Conservation (phyloP, 2,329 filamentous ascomycete species). For the Microdochium paspali region DNA sequence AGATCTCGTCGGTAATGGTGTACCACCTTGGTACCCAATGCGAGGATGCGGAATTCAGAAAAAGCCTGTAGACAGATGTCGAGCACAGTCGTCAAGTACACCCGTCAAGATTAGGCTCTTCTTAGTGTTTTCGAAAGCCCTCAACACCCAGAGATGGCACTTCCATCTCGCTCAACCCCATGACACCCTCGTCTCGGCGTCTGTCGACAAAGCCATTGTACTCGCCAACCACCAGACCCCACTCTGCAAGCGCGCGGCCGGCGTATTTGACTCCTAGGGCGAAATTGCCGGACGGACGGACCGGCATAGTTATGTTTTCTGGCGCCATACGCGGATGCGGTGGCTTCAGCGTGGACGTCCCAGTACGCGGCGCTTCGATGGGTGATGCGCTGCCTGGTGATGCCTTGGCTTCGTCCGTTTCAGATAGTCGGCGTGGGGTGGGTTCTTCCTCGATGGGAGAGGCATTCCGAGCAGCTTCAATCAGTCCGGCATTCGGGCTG, state of each 20-base stretch:
- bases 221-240: conserved; percentile 65
- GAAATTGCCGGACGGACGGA: conserved; percentile 35
- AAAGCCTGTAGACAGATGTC: too few species aligned
- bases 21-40: too few species aligned
- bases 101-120: too few species aligned
- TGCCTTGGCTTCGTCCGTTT: conserved; percentile 11
- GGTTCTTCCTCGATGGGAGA: conserved; percentile 8
- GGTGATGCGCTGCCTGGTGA: conserved; percentile 10
- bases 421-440: conserved; percentile 7
- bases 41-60: too few species aligned
- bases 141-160: conserved; percentile 57
- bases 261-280: conserved; percentile 47
- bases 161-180: conserved; percentile 57
- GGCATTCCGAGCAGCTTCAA: conserved; percentile 43
- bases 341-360: not conserved
- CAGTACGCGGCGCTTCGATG: not conserved
- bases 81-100: too few species aligned
- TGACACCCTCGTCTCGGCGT: conserved; percentile 63
- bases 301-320: conserved; percentile 29
- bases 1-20: too few species aligned
- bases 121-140: conserved; percentile 35
- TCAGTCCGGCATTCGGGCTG: conserved; percentile 31
- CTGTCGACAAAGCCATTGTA: conserved; percentile 76
- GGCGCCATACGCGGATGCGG: not conserved
- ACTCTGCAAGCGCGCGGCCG: conserved; percentile 69